Percentiles rank a stretch among this genome's conserved stretches.
Evolutionary conservation across 192 early-diverging fungal genomes (phyloP).

Genomic region (Coemansia sp.): DNA sequence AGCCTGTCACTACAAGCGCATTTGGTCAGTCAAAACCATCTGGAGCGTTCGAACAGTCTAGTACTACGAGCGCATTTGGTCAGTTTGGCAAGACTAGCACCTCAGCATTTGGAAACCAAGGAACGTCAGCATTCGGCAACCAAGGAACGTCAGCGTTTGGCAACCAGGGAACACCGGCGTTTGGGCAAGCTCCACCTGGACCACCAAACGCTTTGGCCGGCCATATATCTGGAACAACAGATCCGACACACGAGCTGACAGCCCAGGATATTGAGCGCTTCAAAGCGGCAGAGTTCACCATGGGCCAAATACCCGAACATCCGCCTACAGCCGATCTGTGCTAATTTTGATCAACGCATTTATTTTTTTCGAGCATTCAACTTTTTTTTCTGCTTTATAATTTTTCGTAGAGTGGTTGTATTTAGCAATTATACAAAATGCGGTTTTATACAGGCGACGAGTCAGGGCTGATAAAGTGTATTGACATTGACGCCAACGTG

Average conservation of each 20-base stretch:
- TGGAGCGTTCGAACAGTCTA: background rate
- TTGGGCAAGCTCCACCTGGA: conserved; percentile 15
- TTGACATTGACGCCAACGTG: conserved; percentile 45
- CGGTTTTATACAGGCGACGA: conserved; percentile 56
- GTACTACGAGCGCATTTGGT: background rate
- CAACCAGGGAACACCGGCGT: conserved; percentile 10
- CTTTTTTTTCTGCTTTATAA: background rate
- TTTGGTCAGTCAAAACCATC: conserved; percentile 7
- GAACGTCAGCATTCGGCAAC: conserved; percentile 14
- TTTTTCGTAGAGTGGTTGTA: background rate
- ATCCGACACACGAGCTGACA: conserved; percentile 22
- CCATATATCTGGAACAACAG: conserved; percentile 9
- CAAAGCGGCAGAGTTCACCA: conserved; percentile 19
- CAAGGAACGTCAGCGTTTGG: conserved; percentile 11
- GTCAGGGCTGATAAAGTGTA: conserved; percentile 48
- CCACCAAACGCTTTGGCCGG: background rate
- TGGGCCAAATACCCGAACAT: conserved; percentile 33
- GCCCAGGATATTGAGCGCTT: conserved; percentile 26
- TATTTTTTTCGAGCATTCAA: background rate
- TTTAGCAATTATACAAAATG: conserved; percentile 21
- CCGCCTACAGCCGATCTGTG: conserved; percentile 29
- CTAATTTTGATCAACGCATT: background rate
- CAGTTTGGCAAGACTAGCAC: background rate
- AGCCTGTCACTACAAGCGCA: background rate
- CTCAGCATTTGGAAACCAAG: conserved; percentile 13